Percentiles rank a stretch among this genome's conserved stretches.
Evolutionary conservation across 2,329 filamentous ascomycete species (phyloP).

Genomic region (Spiromastix sp.): DNA sequence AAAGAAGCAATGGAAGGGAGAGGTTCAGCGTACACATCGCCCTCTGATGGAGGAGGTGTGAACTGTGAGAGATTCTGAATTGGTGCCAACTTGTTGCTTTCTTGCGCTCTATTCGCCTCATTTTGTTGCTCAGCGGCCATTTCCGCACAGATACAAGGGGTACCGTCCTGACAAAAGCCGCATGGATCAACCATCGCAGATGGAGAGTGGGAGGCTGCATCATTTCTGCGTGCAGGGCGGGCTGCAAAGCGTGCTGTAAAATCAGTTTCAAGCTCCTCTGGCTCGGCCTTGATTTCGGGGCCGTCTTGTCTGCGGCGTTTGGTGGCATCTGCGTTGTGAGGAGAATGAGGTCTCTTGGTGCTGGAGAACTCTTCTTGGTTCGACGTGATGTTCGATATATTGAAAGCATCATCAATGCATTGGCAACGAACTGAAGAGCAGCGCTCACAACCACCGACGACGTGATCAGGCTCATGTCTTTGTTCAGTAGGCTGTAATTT

Average conservation of each 20-base stretch:
- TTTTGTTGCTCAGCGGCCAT: conserved; percentile 35
- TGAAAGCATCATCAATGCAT: conserved; percentile 47
- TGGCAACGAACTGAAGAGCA: conserved; percentile 56
- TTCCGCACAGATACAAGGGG: conserved; percentile 73
- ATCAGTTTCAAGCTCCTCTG: conserved; percentile 55
- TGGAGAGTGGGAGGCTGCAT: conserved; percentile 21
- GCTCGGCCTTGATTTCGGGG: conserved; percentile 35
- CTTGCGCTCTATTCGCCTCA: conserved; percentile 35
- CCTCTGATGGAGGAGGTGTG: conserved; percentile 43
- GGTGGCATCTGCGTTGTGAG: conserved; percentile 20
- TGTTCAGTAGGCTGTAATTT: conserved; percentile 20
- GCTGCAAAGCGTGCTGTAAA: conserved; percentile 58
- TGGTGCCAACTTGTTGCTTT: conserved; percentile 32
- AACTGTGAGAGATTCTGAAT: conserved; percentile 38
- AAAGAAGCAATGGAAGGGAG: conserved; percentile 21
- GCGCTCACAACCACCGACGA: conserved; percentile 51
- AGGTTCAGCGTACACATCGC: conserved; percentile 46
- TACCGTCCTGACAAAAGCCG: conserved; percentile 74
- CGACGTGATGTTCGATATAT: conserved; percentile 30
- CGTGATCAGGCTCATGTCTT: conserved; percentile 21
- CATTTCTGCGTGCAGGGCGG: conserved; percentile 24
- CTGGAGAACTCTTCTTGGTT: conserved; percentile 24
- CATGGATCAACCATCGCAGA: conserved; percentile 55
- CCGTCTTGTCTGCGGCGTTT: conserved; percentile 47
- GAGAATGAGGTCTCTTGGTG: conserved; percentile 27